A percentile compares a stretch with the other conserved stretches of the same genome.
Conservation (phyloP, 1,139 yeast species). For the Pichia terricola region DNA sequence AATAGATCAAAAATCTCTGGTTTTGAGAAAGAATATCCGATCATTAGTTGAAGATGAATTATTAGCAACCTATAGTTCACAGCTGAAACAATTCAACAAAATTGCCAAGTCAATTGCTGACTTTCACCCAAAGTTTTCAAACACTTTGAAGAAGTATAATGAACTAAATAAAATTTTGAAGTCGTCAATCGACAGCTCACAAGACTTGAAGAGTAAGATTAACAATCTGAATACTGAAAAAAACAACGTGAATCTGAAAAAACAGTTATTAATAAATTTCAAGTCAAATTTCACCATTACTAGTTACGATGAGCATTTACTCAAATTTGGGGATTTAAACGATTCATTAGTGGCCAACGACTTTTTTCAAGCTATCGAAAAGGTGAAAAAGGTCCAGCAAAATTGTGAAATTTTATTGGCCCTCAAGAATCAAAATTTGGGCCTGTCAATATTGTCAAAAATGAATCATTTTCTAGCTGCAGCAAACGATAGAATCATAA, state of each 20-base stretch:
- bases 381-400: conserved; percentile 54
- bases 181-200: conserved; percentile 23
- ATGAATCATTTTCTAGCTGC: conserved; percentile 42
- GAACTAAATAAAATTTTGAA: conserved; percentile 28
- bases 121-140: conserved; percentile 33
- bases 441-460: conserved; percentile 57
- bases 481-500: conserved; percentile 42
- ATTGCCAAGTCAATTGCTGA: conserved; percentile 38
- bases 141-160: conserved; percentile 35
- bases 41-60: conserved; percentile 67
- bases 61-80: conserved; percentile 47
- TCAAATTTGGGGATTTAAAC: conserved; percentile 24
- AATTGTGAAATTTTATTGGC: conserved; percentile 63
- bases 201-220: conserved; percentile 27
- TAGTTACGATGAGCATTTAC: conserved; percentile 58
- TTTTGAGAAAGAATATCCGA: conserved; percentile 44
- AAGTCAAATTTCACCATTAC: conserved; percentile 57
- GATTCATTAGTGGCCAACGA: conserved; percentile 41
- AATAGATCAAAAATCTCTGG: too few relatives aligned
- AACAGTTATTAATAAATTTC: conserved; percentile 46
- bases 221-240: conserved; percentile 34
- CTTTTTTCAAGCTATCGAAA: conserved; percentile 52
- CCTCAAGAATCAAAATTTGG: conserved; percentile 62
- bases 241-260: conserved; percentile 39
- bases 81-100: conserved; percentile 56